A percentile compares a stretch with the other conserved stretches of the same genome.
These are phyloP conservation scores for Umbelopsis sp. DNA, from an alignment of 371 early-diverging fungal genomes.

Conservation along the genomic window DNA sequence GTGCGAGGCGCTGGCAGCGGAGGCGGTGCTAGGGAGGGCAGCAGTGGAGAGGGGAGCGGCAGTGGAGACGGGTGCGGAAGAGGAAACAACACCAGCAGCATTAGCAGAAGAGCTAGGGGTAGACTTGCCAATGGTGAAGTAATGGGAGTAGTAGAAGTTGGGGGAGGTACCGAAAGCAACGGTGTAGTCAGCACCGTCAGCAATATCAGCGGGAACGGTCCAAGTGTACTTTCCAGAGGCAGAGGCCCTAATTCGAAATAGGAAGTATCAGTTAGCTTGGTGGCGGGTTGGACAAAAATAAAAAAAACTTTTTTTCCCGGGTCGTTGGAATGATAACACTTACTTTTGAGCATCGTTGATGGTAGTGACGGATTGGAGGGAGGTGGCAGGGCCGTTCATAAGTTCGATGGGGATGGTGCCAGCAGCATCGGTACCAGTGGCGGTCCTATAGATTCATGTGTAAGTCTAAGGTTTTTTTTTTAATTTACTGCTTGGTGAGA, in stretches of 20 bases:
- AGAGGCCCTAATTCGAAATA: neutral
- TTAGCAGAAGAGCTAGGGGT: constrained; percentile 23
- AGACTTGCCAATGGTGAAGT: constrained; percentile 24
- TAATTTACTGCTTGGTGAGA: constrained; percentile 20
- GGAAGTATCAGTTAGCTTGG: neutral
- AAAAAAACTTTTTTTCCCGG: constrained; percentile 27
- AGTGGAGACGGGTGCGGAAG: constrained; percentile 1
- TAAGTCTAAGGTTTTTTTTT: neutral
- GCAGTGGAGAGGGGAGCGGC: neutral
- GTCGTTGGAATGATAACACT: constrained; percentile 26
- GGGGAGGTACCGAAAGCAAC: constrained; percentile 37
- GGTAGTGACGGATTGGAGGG: constrained; percentile 37
- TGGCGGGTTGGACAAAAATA: neutral
- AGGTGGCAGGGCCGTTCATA: constrained; percentile 46
- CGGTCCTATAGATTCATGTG: neutral
- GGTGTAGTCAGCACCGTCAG: constrained; percentile 45
- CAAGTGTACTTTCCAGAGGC: constrained; percentile 16
- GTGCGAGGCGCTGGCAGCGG: neutral
- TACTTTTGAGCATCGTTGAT: constrained; percentile 29
- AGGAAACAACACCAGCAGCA: neutral
- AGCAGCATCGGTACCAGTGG: constrained; percentile 22
- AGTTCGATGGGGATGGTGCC: constrained; percentile 35
- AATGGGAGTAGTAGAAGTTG: constrained; percentile 25
- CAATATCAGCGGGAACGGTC: constrained; percentile 39
- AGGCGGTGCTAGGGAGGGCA: neutral